Evolutionary conservation across 495 filamentous ascomycete species (phyloP).

Genomic region (Daldinia decipiens): DNA sequence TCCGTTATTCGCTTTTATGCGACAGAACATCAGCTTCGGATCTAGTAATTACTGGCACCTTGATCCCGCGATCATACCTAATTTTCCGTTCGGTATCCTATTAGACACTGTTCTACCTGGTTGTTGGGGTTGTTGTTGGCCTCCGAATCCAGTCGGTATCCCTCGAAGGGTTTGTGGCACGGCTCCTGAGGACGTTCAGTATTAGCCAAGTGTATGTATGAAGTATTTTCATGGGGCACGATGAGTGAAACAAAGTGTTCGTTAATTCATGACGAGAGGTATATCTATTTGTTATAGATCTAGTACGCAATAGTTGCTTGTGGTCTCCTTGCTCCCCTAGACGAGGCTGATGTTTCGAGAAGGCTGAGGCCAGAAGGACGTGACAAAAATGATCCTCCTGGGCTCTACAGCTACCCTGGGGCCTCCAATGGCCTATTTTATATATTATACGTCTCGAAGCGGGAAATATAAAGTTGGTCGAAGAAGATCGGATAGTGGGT

Average conservation of each 20-base stretch:
- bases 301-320: slow-evolving; percentile 11
- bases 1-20: slow-evolving; percentile 66
- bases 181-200: slow-evolving; percentile 61
- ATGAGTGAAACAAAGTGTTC: background rate
- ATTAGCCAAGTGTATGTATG: slow-evolving; percentile 45
- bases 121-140: slow-evolving; percentile 69
- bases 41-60: slow-evolving; percentile 20
- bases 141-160: slow-evolving; percentile 73
- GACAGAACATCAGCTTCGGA: slow-evolving; percentile 48
- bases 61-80: slow-evolving; percentile 62
- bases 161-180: slow-evolving; percentile 75
- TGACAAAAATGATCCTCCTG: background rate
- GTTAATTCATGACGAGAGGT: slow-evolving; percentile 4
- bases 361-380: slow-evolving; percentile 33
- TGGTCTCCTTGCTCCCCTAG: slow-evolving; percentile 11
- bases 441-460: slow-evolving; percentile 13
- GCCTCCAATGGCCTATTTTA: slow-evolving; percentile 10
- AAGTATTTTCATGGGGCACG: slow-evolving; percentile 15
- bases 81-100: slow-evolving; percentile 79
- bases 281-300: slow-evolving; percentile 16
- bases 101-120: slow-evolving; percentile 72
- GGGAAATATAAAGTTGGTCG: slow-evolving; percentile 9
- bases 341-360: slow-evolving; percentile 32
- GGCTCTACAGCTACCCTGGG: background rate
- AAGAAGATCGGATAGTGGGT: slow-evolving; percentile 7